phyloP scores from a whole-genome alignment of 129 eudicot species.

The Rutidosis leptorrhynchoides region DNA sequence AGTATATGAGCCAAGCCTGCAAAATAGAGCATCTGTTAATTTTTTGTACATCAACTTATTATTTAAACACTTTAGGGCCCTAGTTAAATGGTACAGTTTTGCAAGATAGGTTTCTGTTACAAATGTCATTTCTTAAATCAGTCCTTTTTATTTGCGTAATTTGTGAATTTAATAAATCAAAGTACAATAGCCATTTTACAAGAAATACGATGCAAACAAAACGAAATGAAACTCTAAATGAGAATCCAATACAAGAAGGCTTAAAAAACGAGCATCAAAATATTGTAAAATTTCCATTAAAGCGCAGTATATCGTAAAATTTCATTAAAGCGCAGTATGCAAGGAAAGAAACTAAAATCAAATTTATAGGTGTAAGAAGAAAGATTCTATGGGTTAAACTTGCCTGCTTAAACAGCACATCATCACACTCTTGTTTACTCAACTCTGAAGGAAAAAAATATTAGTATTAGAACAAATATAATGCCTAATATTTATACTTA shows the following conservation, averaged over 20 bases:
- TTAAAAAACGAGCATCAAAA: not conserved
- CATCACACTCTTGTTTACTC: slow-evolving; percentile 74
- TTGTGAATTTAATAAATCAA: not conserved
- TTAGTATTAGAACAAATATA: slow-evolving; percentile 10
- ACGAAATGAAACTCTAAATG: not conserved
- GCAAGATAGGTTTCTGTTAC: not conserved
- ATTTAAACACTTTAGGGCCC: not conserved
- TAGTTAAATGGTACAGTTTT: not conserved
- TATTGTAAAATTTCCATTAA: not conserved
- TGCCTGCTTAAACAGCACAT: slow-evolving; percentile 83
- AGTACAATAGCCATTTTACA: not conserved
- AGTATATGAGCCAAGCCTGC: slow-evolving; percentile 77
- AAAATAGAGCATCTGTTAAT: not conserved
- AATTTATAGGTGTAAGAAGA: not conserved
- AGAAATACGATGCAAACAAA: not conserved
- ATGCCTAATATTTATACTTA: not conserved
- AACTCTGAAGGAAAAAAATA: slow-evolving; percentile 43
- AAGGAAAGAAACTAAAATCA: not conserved
- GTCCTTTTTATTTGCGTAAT: not conserved
- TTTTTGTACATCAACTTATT: not conserved
- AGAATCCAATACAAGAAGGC: not conserved
- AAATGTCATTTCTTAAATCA: not conserved
- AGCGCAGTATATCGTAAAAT: not conserved
- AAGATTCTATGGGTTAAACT: not conserved
- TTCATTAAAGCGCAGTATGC: not conserved